Percentiles rank a stretch among this genome's conserved stretches.
Conservation (phyloP, 768 basidiomycete species). For the Amanita rimosa region DNA sequence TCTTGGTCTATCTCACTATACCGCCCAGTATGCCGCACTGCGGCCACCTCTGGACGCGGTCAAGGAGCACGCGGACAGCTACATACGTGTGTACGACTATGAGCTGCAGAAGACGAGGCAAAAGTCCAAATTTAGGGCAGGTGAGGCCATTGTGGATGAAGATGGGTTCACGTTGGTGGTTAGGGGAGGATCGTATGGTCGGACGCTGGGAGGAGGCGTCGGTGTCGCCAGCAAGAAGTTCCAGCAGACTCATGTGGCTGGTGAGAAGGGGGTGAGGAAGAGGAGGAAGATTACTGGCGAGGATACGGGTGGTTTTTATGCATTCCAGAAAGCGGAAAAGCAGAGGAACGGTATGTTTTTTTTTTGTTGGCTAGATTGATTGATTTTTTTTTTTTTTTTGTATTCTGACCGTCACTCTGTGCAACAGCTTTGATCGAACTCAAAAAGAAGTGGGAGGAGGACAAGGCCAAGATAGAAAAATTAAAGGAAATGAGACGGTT, state of each 20-base stretch:
- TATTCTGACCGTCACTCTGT: background rate
- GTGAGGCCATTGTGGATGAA: slow-evolving; percentile 85
- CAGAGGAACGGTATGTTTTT: slow-evolving; percentile 60
- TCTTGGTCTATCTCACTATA: slow-evolving; percentile 62
- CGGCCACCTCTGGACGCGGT: slow-evolving; percentile 69
- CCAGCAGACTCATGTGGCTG: slow-evolving; percentile 49
- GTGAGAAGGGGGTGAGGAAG: slow-evolving; percentile 27
- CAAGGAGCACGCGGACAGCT: slow-evolving; percentile 70
- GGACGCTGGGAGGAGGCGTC: slow-evolving; percentile 76
- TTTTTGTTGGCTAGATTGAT: too few relatives aligned
- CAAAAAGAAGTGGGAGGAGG: slow-evolving; percentile 78
- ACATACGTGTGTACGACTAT: slow-evolving; percentile 69
- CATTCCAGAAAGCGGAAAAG: slow-evolving; percentile 85
- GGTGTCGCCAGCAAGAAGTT: slow-evolving; percentile 51
- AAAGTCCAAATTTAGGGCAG: slow-evolving; percentile 61
- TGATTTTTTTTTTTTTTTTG: slow-evolving; percentile 2
- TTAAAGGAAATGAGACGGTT: slow-evolving; percentile 72
- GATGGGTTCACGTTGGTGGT: slow-evolving; percentile 94
- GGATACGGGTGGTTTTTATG: slow-evolving; percentile 73
- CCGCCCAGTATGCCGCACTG: slow-evolving; percentile 45
- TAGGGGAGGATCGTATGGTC: slow-evolving; percentile 84
- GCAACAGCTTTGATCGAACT: slow-evolving; percentile 53
- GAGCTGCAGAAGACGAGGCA: slow-evolving; percentile 49
- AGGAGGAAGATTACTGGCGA: slow-evolving; percentile 51
- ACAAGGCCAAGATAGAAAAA: slow-evolving; percentile 77